Conservation (phyloP, 176 grass and related monocot genomes). For the Cenchrus americanus region DNA sequence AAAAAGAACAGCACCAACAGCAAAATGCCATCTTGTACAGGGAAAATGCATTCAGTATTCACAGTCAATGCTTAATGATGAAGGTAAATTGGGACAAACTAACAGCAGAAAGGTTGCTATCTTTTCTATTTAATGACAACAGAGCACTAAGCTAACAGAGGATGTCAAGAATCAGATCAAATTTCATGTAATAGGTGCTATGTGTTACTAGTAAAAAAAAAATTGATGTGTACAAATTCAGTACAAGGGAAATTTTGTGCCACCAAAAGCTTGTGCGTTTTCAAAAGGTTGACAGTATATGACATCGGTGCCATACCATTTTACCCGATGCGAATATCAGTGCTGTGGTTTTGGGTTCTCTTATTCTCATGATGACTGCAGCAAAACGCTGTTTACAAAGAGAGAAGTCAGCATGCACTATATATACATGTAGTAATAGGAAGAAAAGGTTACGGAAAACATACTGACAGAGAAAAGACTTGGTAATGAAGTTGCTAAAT, state of each 20-base stretch:
- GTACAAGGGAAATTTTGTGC: neutral
- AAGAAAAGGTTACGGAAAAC: neutral
- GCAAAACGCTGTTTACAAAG: constrained; percentile 86
- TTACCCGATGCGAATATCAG: constrained; percentile 99
- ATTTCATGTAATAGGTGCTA: neutral
- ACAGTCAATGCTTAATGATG: neutral
- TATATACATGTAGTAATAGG: neutral
- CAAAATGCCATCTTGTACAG: neutral
- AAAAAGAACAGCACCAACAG: neutral
- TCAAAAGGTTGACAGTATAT: neutral
- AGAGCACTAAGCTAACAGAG: neutral
- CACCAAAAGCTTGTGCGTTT: neutral
- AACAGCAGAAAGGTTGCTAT: neutral
- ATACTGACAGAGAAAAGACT: neutral
- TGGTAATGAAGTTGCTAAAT: neutral
- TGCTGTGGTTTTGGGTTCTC: constrained; percentile 97
- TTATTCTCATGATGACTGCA: constrained; percentile 99
- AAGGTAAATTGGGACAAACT: neutral
- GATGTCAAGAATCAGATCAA: neutral
- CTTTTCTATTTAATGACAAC: neutral
- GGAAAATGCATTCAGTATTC: neutral
- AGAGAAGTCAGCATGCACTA: constrained; percentile 30
- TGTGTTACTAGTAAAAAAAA: neutral
- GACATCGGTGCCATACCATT: constrained; percentile 69
- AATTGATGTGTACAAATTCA: constrained; percentile 9